Evolutionary conservation across 139 green algal species (phyloP).

Genomic region (Microglena sp.): DNA sequence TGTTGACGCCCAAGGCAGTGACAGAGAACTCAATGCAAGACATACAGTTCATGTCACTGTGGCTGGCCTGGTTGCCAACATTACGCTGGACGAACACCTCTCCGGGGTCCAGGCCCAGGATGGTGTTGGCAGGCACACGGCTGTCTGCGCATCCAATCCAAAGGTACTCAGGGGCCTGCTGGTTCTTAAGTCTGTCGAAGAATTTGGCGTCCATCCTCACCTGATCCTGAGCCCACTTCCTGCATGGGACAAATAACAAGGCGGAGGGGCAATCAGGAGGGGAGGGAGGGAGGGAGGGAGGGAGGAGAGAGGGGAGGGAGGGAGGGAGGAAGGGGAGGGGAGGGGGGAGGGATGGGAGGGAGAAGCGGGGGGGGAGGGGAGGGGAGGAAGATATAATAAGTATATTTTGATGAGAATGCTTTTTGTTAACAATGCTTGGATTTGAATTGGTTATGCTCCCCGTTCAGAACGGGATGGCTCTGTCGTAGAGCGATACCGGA

Average conservation of each 20-base stretch:
- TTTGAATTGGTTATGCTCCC: too few species aligned
- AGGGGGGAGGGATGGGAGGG: too few species aligned
- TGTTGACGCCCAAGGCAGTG: constrained; percentile 8
- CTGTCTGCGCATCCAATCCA: constrained; percentile 77
- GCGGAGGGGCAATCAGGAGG: too few species aligned
- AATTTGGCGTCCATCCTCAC: constrained; percentile 10
- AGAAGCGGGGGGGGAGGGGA: too few species aligned
- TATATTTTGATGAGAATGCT: too few species aligned
- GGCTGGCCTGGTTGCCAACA: constrained; percentile 61
- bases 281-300: too few species aligned
- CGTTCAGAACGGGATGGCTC: constrained; percentile 10
- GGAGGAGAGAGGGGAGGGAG: too few species aligned
- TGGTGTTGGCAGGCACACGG: constrained; percentile 39
- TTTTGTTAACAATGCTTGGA: too few species aligned
- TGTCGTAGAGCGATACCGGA: too few species aligned
- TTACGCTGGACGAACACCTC: constrained; percentile 68
- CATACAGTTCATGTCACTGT: constrained; percentile 69
- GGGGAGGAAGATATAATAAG: too few species aligned
- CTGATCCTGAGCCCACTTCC: constrained; percentile 2
- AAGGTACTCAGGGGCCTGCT: constrained; percentile 61
- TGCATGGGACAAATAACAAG: too few species aligned
- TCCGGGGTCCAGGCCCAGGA: constrained; percentile 46
- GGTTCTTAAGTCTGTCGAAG: constrained; percentile 8
- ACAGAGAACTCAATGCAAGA: constrained; percentile 55
- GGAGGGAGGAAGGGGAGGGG: too few species aligned